phyloP scores from a whole-genome alignment of 1,139 yeast species.

The Pneumocystis canis region DNA sequence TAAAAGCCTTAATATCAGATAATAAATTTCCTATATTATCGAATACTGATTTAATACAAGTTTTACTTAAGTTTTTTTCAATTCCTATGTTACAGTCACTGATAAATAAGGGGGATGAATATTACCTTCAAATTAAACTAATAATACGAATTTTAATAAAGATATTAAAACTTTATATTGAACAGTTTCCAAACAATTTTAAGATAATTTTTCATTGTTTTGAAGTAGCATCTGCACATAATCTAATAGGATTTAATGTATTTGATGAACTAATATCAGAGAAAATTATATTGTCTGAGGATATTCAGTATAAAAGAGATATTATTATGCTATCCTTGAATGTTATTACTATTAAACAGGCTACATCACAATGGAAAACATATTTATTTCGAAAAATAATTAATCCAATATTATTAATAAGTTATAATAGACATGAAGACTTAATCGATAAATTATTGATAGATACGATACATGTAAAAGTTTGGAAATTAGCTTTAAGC shows the following conservation, averaged over 20 bases:
- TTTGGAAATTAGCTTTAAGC: slow-evolving; percentile 40
- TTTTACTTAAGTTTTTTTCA: neutral
- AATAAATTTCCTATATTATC: neutral
- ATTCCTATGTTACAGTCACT: neutral
- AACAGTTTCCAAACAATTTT: neutral
- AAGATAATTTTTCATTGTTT: neutral
- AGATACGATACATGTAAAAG: slow-evolving; percentile 39
- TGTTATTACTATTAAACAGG: slow-evolving; percentile 27
- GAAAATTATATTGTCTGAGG: neutral
- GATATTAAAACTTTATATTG: neutral
- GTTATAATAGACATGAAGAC: neutral
- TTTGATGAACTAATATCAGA: neutral
- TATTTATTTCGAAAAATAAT: slow-evolving; percentile 6
- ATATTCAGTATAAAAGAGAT: slow-evolving; percentile 13
- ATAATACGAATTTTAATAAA: neutral
- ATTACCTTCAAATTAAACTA: neutral
- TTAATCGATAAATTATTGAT: slow-evolving; percentile 37
- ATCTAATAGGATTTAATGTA: neutral
- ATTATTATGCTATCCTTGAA: neutral
- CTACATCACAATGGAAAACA: slow-evolving; percentile 21
- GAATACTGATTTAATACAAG: neutral
- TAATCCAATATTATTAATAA: slow-evolving; percentile 7
- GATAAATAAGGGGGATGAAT: neutral
- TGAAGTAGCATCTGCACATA: neutral
- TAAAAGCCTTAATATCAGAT: neutral